phyloP scores from a whole-genome alignment of 345 rosid genomes.

The Brassica rapa region DNA sequence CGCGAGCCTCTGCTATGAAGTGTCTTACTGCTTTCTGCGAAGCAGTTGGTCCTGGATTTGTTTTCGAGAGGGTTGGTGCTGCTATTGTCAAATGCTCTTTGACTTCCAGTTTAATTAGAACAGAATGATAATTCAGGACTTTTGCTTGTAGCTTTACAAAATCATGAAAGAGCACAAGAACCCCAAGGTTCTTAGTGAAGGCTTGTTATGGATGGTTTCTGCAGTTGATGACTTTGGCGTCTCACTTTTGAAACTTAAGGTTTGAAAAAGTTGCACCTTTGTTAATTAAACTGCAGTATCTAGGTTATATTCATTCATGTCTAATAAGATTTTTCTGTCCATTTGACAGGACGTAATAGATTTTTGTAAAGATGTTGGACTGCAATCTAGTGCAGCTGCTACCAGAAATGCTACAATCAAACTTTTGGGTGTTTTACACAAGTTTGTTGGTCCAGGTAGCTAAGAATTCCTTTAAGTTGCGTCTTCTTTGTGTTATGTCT shows the following conservation, averaged over 20 bases:
- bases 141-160: conserved; percentile 69
- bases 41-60: conserved; percentile 98
- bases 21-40: conserved; percentile 86
- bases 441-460: conserved; percentile 95
- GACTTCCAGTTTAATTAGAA: conserved; percentile 15
- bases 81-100: background rate
- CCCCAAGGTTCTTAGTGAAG: conserved; percentile 99
- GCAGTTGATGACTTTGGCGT: conserved; percentile 97
- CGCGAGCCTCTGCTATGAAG: conserved; percentile 94
- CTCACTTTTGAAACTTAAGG: conserved; percentile 89
- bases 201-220: conserved; percentile 87
- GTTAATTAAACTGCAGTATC: conserved; percentile 4
- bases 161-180: conserved; percentile 98
- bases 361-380: conserved; percentile 92
- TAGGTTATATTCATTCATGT: conserved; percentile 7
- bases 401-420: conserved; percentile 98
- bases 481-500: conserved; percentile 20
- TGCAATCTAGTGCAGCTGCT: conserved; percentile 98
- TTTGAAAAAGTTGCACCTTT: conserved; percentile 24
- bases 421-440: conserved; percentile 89
- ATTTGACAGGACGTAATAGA: conserved; percentile 80
- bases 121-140: conserved; percentile 23
- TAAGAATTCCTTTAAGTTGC: conserved; percentile 14
- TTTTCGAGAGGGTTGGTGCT: conserved; percentile 79
- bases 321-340: background rate